Conservation (phyloP, 2,329 filamentous ascomycete genomes). For the Penicillium expansum region DNA sequence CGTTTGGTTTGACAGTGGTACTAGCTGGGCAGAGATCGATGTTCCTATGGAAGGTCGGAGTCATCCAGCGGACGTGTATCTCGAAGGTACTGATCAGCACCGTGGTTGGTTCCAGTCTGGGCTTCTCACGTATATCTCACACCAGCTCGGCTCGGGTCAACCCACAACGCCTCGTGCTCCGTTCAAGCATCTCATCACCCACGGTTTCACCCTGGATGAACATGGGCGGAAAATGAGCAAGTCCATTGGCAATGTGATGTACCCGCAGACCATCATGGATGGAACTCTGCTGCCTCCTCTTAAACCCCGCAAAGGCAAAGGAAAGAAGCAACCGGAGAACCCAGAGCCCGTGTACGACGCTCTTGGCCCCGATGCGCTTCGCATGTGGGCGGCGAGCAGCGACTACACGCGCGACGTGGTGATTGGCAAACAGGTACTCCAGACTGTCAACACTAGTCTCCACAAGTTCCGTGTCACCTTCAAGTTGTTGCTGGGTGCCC, state of each 20-base stretch:
- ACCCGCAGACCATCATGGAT: slow-evolving; percentile 78
- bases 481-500: slow-evolving; percentile 82
- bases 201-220: slow-evolving; percentile 89
- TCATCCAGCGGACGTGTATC: slow-evolving; percentile 72
- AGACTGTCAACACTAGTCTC: slow-evolving; percentile 70
- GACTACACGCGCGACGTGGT: slow-evolving; percentile 88
- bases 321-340: slow-evolving; percentile 41
- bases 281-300: slow-evolving; percentile 71
- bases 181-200: slow-evolving; percentile 86
- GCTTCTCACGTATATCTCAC: slow-evolving; percentile 77
- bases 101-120: slow-evolving; percentile 98
- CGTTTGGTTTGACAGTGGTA: slow-evolving; percentile 98
- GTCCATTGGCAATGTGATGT: slow-evolving; percentile 84
- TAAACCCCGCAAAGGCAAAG: slow-evolving; percentile 61
- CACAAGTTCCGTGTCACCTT: slow-evolving; percentile 86
- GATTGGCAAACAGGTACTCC: slow-evolving; percentile 74
- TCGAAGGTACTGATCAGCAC: slow-evolving; percentile 94
- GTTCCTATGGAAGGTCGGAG: slow-evolving; percentile 30
- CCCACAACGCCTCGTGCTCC: slow-evolving; percentile 55
- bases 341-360: slow-evolving; percentile 57
- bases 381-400: slow-evolving; percentile 86
- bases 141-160: slow-evolving; percentile 40
- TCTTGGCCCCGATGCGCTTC: slow-evolving; percentile 80
- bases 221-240: slow-evolving; percentile 99
- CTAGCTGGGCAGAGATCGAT: slow-evolving; percentile 70